phyloP scores from a whole-genome alignment of 805 yeast genomes.

The Suhomyces canberraensis region DNA sequence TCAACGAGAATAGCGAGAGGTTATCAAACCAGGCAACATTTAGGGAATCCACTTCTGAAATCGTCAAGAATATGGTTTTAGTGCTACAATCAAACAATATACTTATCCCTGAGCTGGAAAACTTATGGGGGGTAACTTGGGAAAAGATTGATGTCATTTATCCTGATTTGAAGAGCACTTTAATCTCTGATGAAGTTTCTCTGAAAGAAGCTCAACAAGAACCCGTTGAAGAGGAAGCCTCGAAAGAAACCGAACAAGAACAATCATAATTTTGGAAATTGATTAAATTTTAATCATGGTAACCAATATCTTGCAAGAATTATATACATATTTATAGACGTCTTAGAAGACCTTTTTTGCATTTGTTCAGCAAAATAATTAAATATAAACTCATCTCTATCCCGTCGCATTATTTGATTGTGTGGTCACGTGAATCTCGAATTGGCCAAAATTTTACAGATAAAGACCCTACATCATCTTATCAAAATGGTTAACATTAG shows the following conservation, averaged over 20 bases:
- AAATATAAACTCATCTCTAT: too few relatives aligned
- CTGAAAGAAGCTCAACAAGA: constrained; percentile 1
- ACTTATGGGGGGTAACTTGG: constrained; percentile 35
- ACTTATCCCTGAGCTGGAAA: constrained; percentile 18
- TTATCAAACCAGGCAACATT: constrained; percentile 10
- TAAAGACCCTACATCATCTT: too few relatives aligned
- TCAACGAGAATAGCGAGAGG: constrained; percentile 21
- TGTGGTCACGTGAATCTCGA: too few relatives aligned
- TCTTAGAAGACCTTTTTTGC: too few relatives aligned
- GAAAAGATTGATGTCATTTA: constrained; percentile 24
- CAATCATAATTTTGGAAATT: too few relatives aligned
- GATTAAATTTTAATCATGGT: too few relatives aligned
- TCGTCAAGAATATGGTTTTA: constrained; percentile 41
- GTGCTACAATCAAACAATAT: constrained; percentile 30
- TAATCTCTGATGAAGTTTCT: constrained; percentile 10
- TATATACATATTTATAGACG: too few relatives aligned
- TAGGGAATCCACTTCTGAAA: constrained; percentile 34
- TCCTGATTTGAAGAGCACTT: constrained; percentile 25
- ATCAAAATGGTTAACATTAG: constrained; percentile 21
- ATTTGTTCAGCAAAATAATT: too few relatives aligned
- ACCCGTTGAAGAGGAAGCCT: neutral
- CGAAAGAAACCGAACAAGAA: too few relatives aligned
- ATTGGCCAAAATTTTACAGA: too few relatives aligned
- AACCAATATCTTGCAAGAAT: too few relatives aligned
- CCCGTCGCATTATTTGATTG: too few relatives aligned